These are phyloP conservation scores for Chlorella sp. DNA, from an alignment of 139 green algal genomes.

Conservation along the genomic window DNA sequence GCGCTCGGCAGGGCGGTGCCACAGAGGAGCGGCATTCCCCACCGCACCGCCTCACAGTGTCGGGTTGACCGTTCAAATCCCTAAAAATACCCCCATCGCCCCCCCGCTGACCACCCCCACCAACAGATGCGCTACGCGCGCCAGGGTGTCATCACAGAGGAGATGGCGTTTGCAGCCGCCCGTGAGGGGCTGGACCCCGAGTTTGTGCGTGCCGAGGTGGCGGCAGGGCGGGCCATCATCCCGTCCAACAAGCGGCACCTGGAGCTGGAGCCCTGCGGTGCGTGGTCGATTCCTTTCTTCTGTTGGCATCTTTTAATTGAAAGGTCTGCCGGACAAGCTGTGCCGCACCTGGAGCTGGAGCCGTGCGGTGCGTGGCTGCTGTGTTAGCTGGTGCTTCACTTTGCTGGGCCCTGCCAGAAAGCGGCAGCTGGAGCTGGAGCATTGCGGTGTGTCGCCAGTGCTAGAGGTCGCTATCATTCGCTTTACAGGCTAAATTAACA, in stretches of 20 bases:
- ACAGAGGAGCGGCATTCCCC: slow-evolving; percentile 95
- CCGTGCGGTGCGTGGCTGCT: slow-evolving; percentile 12
- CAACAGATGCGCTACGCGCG: slow-evolving; percentile 90
- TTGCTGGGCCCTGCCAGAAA: too few species aligned
- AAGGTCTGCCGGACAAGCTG: too few species aligned
- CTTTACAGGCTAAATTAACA: too few species aligned
- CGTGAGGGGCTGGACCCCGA: slow-evolving; percentile 92
- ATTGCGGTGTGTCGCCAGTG: background rate
- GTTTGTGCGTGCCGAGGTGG: slow-evolving; percentile 91
- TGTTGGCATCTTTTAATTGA: too few species aligned
- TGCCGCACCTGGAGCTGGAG: slow-evolving; percentile 94
- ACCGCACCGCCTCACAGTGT: too few species aligned
- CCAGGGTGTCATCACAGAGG: slow-evolving; percentile 90
- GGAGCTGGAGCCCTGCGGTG: slow-evolving; percentile 86
- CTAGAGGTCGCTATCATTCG: too few species aligned
- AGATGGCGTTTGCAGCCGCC: slow-evolving; percentile 93
- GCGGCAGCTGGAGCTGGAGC: too few species aligned
- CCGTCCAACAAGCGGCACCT: slow-evolving; percentile 94
- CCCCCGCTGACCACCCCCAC: too few species aligned
- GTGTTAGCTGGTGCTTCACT: too few species aligned
- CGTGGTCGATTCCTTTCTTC: too few species aligned
- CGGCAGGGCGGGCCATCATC: slow-evolving; percentile 90
- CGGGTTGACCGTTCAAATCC: too few species aligned
- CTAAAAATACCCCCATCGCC: too few species aligned
- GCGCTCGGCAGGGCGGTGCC: slow-evolving; percentile 84